Conservation (phyloP, 108 stramenopile species). For the Cyclotella atomus region DNA sequence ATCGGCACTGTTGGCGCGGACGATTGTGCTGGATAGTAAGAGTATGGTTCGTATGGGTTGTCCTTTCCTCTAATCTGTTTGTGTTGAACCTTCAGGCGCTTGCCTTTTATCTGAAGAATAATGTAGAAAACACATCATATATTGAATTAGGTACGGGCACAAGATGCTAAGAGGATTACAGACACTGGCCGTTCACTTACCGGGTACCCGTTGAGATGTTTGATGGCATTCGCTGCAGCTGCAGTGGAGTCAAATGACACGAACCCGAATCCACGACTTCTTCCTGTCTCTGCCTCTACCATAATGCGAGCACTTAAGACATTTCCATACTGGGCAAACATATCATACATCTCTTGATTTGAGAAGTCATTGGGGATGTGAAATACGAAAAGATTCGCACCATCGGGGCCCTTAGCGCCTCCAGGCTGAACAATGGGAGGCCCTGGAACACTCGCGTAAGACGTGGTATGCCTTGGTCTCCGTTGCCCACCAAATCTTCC, state of each 20-base stretch:
- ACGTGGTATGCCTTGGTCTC: conserved; percentile 1
- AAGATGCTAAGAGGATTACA: no score
- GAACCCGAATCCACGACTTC: conserved; percentile 97
- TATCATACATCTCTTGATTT: conserved; percentile 90
- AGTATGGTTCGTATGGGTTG: conserved; percentile 8
- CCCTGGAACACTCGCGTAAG: conserved; percentile 36
- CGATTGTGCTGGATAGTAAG: conserved; percentile 3
- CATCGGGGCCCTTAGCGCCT: conserved; percentile 71
- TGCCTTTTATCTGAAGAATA: conserved; percentile 84
- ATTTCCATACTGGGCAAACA: conserved; percentile 91
- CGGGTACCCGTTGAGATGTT: conserved; percentile 89
- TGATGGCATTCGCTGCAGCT: conserved; percentile 93
- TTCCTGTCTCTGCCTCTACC: conserved; percentile 94
- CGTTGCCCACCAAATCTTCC: conserved; percentile 21
- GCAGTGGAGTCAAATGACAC: conserved; percentile 93
- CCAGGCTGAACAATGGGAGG: conserved; percentile 40
- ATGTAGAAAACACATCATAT: no score
- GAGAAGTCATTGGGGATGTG: conserved; percentile 98
- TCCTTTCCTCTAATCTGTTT: conserved; percentile 52
- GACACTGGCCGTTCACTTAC: conserved; percentile 69
- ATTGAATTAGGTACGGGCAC: no score
- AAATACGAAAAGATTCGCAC: conserved; percentile 97
- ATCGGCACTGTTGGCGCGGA: conserved; percentile 26
- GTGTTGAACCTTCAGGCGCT: conserved; percentile 89
- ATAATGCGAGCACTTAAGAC: conserved; percentile 95